phyloP scores from a whole-genome alignment of 495 filamentous ascomycete species.

The Letharia columbiana region DNA sequence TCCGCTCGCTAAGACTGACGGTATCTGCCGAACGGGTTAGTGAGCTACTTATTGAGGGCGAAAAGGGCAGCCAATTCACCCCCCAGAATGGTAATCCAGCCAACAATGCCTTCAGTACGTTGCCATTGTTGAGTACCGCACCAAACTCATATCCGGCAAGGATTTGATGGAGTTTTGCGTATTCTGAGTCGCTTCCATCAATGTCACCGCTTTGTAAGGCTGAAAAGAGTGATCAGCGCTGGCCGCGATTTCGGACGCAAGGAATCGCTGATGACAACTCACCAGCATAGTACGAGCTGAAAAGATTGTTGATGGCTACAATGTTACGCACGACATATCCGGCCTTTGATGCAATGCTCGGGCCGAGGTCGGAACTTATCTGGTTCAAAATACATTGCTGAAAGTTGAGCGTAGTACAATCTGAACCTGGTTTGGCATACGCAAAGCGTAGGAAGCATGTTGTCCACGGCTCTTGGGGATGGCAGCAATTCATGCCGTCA shows the following conservation, averaged over 20 bases:
- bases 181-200: neutral
- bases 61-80: neutral
- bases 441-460: constrained; percentile 1
- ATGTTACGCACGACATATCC: neutral
- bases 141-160: neutral
- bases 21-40: neutral
- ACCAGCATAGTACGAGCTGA: neutral
- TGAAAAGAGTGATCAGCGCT: neutral
- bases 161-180: neutral
- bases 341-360: neutral
- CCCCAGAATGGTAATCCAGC: constrained; percentile 10
- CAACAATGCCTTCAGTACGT: constrained; percentile 3
- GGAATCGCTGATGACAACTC: neutral
- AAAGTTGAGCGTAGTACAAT: neutral
- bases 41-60: neutral
- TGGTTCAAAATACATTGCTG: neutral
- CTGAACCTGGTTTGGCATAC: neutral
- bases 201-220: neutral
- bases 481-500: neutral
- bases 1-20: neutral
- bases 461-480: neutral
- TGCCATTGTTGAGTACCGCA: neutral
- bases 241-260: neutral
- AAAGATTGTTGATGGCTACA: neutral
- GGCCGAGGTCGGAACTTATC: neutral